These are phyloP conservation scores for Coemansia sp. DNA, from an alignment of 192 early-diverging fungal genomes.

Conservation along the genomic window DNA sequence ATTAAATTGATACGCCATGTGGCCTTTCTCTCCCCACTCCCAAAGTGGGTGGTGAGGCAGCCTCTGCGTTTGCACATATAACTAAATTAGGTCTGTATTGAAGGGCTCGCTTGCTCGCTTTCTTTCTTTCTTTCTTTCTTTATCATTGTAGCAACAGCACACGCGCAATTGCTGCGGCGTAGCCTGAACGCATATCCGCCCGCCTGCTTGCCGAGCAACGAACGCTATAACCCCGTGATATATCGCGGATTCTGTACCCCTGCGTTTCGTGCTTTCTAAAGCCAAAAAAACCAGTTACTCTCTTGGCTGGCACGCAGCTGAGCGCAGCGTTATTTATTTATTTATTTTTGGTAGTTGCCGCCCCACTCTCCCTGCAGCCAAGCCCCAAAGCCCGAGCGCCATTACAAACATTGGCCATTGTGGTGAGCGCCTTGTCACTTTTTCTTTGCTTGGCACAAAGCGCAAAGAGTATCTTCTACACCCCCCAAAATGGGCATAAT, in stretches of 20 bases:
- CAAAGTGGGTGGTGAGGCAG: neutral
- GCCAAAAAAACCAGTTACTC: neutral
- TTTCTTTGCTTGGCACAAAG: neutral
- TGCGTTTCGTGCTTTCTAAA: neutral
- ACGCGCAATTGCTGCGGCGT: neutral
- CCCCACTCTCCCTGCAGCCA: neutral
- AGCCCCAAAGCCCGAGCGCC: slow-evolving; percentile 4
- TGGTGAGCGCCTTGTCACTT: neutral
- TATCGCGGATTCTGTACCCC: neutral
- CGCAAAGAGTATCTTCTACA: neutral
- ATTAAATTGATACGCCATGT: slow-evolving; percentile 1
- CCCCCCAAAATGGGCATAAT: slow-evolving; percentile 35
- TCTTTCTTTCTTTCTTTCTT: neutral
- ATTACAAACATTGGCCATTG: slow-evolving; percentile 1
- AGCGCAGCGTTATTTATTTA: slow-evolving; percentile 1
- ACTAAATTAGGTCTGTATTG: neutral
- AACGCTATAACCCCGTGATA: neutral
- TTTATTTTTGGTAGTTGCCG: too few relatives aligned
- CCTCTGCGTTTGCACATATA: neutral
- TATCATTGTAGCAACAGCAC: slow-evolving; percentile 1
- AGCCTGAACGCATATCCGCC: neutral
- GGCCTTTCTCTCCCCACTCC: neutral
- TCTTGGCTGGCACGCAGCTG: neutral
- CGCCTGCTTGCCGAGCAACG: neutral
- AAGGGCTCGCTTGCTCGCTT: too few relatives aligned